Conservation (phyloP, 805 yeast genomes). For the Lachancea quebecensis region DNA sequence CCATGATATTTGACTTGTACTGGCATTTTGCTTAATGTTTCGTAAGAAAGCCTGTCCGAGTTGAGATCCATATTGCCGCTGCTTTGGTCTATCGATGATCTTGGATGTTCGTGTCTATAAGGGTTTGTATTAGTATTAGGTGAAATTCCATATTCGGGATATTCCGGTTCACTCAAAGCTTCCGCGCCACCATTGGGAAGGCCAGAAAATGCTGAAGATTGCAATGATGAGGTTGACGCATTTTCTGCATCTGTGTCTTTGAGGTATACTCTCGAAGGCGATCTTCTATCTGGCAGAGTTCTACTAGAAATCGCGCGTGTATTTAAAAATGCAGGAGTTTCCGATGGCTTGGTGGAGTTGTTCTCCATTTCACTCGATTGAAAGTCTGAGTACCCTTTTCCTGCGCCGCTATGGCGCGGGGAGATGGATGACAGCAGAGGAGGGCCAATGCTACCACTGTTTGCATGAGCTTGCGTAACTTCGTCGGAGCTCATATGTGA, state of each 20-base stretch:
- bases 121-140: slow-evolving; percentile 2
- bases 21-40: slow-evolving; percentile 4
- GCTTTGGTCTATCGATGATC: slow-evolving; percentile 4
- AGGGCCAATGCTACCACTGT: not conserved
- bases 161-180: slow-evolving; percentile 2
- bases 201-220: slow-evolving; percentile 5
- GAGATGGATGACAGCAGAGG: slow-evolving; percentile 1
- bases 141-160: slow-evolving; percentile 1
- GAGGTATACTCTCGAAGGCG: slow-evolving; percentile 14
- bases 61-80: not conserved
- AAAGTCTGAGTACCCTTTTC: not conserved
- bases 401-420: not conserved
- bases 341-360: not conserved
- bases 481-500: slow-evolving; percentile 2
- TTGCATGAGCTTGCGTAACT: not conserved
- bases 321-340: not conserved
- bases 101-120: slow-evolving; percentile 4
- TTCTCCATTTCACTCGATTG: not conserved
- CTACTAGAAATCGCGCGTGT: not conserved
- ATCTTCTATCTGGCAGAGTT: slow-evolving; percentile 10
- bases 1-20: slow-evolving; percentile 19
- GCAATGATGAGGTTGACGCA: slow-evolving; percentile 1
- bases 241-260: slow-evolving; percentile 2
- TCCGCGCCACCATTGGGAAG: not conserved
- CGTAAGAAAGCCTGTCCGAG: slow-evolving; percentile 4